A percentile compares a stretch with the other conserved stretches of the same genome.
Conservation (phyloP, 148 eudicot species). For the Silene latifolia region DNA sequence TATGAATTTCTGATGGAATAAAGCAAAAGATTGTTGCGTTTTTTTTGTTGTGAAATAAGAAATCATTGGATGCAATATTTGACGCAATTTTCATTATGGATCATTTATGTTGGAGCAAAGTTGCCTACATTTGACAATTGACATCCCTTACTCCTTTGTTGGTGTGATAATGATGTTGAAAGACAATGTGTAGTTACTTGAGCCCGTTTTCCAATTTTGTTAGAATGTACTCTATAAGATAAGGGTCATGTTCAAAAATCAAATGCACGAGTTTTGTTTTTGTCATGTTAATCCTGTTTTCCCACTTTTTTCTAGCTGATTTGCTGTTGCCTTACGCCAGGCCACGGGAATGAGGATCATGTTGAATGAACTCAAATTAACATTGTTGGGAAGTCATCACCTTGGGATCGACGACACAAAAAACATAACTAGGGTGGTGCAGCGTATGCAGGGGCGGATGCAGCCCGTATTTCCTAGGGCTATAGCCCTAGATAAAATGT, state of each 20-base stretch:
- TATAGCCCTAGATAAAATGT: too few relatives aligned
- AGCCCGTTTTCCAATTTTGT: neutral
- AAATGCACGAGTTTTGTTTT: neutral
- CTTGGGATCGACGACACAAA: constrained; percentile 90
- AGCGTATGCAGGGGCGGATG: too few relatives aligned
- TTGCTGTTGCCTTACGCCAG: constrained; percentile 34
- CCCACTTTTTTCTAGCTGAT: neutral
- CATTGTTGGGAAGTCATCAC: constrained; percentile 81
- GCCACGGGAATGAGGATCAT: constrained; percentile 90
- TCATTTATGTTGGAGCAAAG: neutral
- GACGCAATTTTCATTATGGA: neutral
- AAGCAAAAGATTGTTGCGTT: neutral
- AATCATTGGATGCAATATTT: neutral
- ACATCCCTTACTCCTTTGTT: neutral
- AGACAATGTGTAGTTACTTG: neutral
- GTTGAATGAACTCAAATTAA: constrained; percentile 69
- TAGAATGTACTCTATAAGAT: neutral
- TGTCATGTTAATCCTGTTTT: neutral
- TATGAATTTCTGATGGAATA: neutral
- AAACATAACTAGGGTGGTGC: constrained; percentile 76
- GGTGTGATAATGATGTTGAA: too few relatives aligned
- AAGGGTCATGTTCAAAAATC: neutral
- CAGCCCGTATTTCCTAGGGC: too few relatives aligned
- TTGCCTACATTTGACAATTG: neutral
- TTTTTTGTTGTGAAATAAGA: neutral